Evolutionary conservation across 371 early-diverging fungal genomes (phyloP).

Genomic region (Parasitella parasitica): DNA sequence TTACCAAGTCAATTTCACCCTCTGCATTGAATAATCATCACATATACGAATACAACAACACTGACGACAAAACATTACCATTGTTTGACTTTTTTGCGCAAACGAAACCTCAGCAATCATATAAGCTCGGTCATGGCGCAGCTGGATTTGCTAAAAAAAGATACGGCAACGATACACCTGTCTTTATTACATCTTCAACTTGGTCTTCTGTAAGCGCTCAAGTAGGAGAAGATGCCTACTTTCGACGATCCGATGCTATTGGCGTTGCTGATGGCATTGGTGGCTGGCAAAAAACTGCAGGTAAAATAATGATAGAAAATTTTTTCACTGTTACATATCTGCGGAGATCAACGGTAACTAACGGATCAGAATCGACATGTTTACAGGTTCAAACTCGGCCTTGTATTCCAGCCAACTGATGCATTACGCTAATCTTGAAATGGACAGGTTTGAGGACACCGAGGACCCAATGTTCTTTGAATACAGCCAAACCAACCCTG

Average conservation of each 20-base stretch:
- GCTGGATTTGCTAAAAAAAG: conserved; percentile 27
- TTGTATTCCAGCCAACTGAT: conserved; percentile 88
- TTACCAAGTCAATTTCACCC: conserved; percentile 7
- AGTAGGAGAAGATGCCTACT: conserved; percentile 85
- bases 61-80: conserved; percentile 12
- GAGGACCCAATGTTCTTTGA: conserved; percentile 51
- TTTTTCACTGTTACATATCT: neutral
- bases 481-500: conserved; percentile 77
- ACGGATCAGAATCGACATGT: conserved; percentile 14
- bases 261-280: conserved; percentile 88
- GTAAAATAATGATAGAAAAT: conserved; percentile 4
- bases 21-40: conserved; percentile 12
- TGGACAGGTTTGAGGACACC: conserved; percentile 68
- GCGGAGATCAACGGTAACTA: conserved; percentile 1
- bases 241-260: conserved; percentile 71
- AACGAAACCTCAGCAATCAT: conserved; percentile 18
- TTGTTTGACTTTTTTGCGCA: conserved; percentile 26
- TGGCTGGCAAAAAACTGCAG: conserved; percentile 64
- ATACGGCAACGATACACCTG: neutral
- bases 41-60: neutral
- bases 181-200: neutral
- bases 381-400: conserved; percentile 77
- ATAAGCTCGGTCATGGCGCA: conserved; percentile 21
- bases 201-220: conserved; percentile 46
- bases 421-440: conserved; percentile 85